A percentile compares a stretch with the other conserved stretches of the same genome.
Conservation (phyloP, 176 grass and related monocot genomes). For the Aegilops umbellulata region DNA sequence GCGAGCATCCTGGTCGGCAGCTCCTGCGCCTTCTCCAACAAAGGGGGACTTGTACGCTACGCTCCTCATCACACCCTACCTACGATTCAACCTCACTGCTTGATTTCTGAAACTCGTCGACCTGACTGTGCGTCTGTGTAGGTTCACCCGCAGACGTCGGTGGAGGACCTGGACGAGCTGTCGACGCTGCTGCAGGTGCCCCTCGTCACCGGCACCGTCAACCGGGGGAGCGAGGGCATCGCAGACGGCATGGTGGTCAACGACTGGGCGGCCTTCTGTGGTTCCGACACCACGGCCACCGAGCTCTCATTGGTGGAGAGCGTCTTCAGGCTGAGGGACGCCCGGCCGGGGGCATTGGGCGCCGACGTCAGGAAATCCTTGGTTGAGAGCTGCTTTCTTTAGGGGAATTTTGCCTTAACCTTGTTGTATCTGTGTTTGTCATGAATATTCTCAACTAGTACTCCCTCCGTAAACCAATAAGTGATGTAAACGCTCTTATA, state of each 20-base stretch:
- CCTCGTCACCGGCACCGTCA: constrained; percentile 70
- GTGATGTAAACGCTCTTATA: too few species aligned
- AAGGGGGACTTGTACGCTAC: constrained; percentile 69
- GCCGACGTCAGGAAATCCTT: constrained; percentile 59
- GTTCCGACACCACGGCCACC: constrained; percentile 73
- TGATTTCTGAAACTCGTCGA: neutral
- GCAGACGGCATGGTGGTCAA: constrained; percentile 70
- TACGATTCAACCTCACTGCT: neutral
- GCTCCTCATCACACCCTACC: neutral
- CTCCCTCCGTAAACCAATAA: too few species aligned
- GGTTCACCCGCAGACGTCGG: constrained; percentile 85
- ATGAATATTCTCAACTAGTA: neutral
- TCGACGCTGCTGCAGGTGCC: constrained; percentile 94
- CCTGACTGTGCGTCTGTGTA: neutral
- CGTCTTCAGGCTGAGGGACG: constrained; percentile 74
- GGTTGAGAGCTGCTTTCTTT: constrained; percentile 46
- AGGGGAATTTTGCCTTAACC: neutral
- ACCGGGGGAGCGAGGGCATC: constrained; percentile 76
- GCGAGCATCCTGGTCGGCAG: constrained; percentile 91
- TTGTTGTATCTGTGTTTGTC: neutral
- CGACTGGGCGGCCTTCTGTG: constrained; percentile 88
- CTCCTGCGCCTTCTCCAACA: constrained; percentile 75
- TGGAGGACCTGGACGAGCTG: constrained; percentile 91
- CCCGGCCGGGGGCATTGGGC: constrained; percentile 40
- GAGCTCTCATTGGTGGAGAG: constrained; percentile 78